A percentile compares a stretch with the other conserved stretches of the same genome.
Evolutionary conservation across 2,329 filamentous ascomycete genomes (phyloP).

Genomic region (Magnaporthiopsis rhizophila): DNA sequence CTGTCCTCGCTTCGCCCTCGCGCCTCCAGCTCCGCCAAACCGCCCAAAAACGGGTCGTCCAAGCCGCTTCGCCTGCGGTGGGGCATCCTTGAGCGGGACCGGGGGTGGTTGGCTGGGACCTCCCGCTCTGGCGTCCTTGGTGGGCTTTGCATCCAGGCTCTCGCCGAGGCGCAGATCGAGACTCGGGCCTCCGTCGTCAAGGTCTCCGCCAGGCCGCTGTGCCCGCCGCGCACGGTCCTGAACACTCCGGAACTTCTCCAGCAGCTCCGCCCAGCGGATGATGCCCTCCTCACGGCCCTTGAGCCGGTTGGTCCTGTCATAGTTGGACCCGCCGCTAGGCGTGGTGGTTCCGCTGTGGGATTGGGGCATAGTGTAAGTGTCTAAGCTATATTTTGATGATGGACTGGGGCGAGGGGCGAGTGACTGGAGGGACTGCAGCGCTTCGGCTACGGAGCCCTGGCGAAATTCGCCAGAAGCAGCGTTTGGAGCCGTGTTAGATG

Average conservation of each 20-base stretch:
- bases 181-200: constrained; percentile 39
- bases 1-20: constrained; percentile 48
- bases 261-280: constrained; percentile 84
- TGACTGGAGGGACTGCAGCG: constrained; percentile 18
- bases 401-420: constrained; percentile 10
- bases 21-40: constrained; percentile 62
- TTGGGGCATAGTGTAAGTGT: constrained; percentile 24
- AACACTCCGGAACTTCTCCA: constrained; percentile 89
- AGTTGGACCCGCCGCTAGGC: constrained; percentile 42
- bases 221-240: constrained; percentile 76
- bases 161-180: constrained; percentile 33
- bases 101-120: constrained; percentile 25
- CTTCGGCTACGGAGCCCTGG: constrained; percentile 25
- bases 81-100: constrained; percentile 42
- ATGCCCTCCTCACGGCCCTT: constrained; percentile 73
- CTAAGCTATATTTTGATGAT: constrained; percentile 10
- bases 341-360: constrained; percentile 35
- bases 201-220: constrained; percentile 48
- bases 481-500: background rate
- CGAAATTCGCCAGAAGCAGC: constrained; percentile 16
- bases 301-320: constrained; percentile 69
- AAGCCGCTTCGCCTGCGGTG: constrained; percentile 49
- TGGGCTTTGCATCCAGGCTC: constrained; percentile 27
- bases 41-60: constrained; percentile 59
- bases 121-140: constrained; percentile 26